These are phyloP conservation scores for Euphorbia celastroides DNA, from an alignment of 441 rosid genomes.

Conservation along the genomic window DNA sequence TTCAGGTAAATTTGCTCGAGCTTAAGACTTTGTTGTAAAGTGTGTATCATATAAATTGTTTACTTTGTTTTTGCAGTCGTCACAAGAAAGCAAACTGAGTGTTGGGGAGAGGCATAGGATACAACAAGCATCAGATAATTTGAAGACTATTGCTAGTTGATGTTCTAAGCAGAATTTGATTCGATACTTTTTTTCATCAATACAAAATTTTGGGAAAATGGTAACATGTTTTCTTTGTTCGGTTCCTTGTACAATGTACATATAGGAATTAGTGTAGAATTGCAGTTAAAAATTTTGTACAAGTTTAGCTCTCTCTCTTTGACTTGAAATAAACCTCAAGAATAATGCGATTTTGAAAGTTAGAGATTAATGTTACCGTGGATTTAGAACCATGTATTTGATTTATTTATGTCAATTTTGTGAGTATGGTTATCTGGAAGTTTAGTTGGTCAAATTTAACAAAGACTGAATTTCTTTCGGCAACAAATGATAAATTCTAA, in stretches of 20 bases:
- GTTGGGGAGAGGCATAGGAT: constrained; percentile 55
- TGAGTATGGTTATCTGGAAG: too few species aligned
- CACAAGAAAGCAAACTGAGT: constrained; percentile 34
- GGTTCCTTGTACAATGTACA: neutral
- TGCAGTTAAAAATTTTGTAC: neutral
- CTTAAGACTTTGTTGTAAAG: neutral
- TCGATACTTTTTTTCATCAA: neutral
- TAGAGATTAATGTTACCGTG: too few species aligned
- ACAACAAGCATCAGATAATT: constrained; percentile 36
- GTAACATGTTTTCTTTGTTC: neutral
- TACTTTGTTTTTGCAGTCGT: constrained; percentile 36
- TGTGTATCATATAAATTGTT: constrained; percentile 6
- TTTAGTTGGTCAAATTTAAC: too few species aligned
- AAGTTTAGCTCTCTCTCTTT: neutral
- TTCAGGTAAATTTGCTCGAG: constrained; percentile 44
- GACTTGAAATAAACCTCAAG: too few species aligned
- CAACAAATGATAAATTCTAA: too few species aligned
- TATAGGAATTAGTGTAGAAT: neutral
- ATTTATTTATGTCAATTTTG: too few species aligned
- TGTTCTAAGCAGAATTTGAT: constrained; percentile 5
- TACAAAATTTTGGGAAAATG: neutral
- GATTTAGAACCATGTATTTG: too few species aligned
- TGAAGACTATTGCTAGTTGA: constrained; percentile 32
- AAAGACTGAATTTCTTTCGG: too few species aligned
- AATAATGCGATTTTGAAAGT: too few species aligned